Conservation (phyloP, 352 stramenopile genomes). For the Pseudoperonospora humuli region DNA sequence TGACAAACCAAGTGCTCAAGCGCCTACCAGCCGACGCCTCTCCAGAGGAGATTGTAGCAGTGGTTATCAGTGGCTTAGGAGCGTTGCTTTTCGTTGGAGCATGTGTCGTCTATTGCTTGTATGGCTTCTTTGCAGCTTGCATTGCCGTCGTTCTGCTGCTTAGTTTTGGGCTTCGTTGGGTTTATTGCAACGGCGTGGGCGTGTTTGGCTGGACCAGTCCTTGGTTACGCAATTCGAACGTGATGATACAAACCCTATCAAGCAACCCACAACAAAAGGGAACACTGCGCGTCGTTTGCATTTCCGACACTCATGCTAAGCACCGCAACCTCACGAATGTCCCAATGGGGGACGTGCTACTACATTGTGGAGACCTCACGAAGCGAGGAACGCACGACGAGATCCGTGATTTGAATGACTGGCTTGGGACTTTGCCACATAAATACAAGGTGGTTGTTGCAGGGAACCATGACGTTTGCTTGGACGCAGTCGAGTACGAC, state of each 20-base stretch:
- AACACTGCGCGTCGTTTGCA: constrained; percentile 64
- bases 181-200: constrained; percentile 59
- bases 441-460: constrained; percentile 71
- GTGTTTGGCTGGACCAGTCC: constrained; percentile 38
- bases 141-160: constrained; percentile 15
- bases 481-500: constrained; percentile 68
- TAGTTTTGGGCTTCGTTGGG: constrained; percentile 31
- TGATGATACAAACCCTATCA: constrained; percentile 18
- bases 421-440: constrained; percentile 69
- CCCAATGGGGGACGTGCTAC: constrained; percentile 70
- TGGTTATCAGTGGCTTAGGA: not conserved
- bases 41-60: constrained; percentile 21
- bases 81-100: constrained; percentile 7
- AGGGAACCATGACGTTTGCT: constrained; percentile 75
- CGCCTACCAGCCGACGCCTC: constrained; percentile 38
- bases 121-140: constrained; percentile 13
- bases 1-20: constrained; percentile 17
- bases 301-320: constrained; percentile 76
- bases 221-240: constrained; percentile 37
- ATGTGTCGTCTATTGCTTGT: constrained; percentile 15
- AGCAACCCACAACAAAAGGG: constrained; percentile 39
- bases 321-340: constrained; percentile 56
- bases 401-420: constrained; percentile 69
- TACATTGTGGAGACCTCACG: constrained; percentile 89
- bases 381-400: constrained; percentile 62